Conservation (phyloP, 148 eudicot species). For the Beta vulgaris region DNA sequence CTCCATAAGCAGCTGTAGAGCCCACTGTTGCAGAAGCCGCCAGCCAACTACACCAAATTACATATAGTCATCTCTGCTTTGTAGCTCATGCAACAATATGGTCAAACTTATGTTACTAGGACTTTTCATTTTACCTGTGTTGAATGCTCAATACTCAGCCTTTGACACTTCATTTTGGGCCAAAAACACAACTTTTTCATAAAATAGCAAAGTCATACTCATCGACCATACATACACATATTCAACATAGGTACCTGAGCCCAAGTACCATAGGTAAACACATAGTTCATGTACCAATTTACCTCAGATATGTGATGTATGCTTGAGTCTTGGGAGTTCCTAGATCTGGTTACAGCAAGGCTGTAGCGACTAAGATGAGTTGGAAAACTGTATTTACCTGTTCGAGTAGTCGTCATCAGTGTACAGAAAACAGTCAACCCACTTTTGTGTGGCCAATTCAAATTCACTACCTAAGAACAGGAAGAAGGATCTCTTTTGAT, state of each 20-base stretch:
- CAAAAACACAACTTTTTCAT: too few species aligned
- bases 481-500: too few species aligned
- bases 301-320: slow-evolving; percentile 85
- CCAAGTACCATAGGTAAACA: neutral
- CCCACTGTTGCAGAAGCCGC: slow-evolving; percentile 86
- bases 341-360: slow-evolving; percentile 91
- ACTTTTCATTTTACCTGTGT: too few species aligned
- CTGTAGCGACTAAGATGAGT: slow-evolving; percentile 69
- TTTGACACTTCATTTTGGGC: too few species aligned
- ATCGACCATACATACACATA: too few species aligned
- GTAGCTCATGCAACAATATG: neutral
- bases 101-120: too few species aligned
- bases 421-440: too few species aligned
- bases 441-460: neutral
- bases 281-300: neutral
- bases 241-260: too few species aligned
- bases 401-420: neutral
- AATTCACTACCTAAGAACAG: neutral
- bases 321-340: slow-evolving; percentile 63
- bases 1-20: slow-evolving; percentile 88
- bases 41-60: slow-evolving; percentile 61
- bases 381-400: slow-evolving; percentile 96
- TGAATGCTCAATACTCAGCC: too few species aligned
- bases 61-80: neutral
- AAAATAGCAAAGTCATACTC: too few species aligned